phyloP scores from a whole-genome alignment of 495 filamentous ascomycete genomes.

The Neurospora africana region DNA sequence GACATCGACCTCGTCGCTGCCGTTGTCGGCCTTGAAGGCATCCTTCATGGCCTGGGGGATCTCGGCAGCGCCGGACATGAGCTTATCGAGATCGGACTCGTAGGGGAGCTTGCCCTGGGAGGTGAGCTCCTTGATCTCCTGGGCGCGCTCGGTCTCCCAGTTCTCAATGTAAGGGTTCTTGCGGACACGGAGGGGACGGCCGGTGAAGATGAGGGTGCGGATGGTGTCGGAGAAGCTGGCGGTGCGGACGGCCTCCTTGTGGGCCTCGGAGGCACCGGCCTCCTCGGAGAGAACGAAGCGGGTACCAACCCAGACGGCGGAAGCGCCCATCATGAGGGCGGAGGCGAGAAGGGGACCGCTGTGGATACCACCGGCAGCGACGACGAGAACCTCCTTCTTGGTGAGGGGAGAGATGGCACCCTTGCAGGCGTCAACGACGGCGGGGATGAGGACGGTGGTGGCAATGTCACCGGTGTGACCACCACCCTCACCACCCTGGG shows the following conservation, averaged over 20 bases:
- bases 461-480: conserved; percentile 73
- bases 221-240: conserved; percentile 89
- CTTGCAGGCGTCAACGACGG: conserved; percentile 73
- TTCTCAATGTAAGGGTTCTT: conserved; percentile 87
- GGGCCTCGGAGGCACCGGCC: conserved; percentile 83
- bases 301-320: conserved; percentile 92
- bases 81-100: conserved; percentile 84
- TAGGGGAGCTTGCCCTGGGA: conserved; percentile 82
- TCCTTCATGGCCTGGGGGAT: conserved; percentile 64
- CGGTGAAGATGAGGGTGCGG: conserved; percentile 96
- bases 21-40: conserved; percentile 65
- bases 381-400: conserved; percentile 73
- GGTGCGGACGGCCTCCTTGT: conserved; percentile 94
- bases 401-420: conserved; percentile 79
- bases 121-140: conserved; percentile 87
- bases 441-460: conserved; percentile 63
- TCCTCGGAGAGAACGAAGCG: conserved; percentile 90
- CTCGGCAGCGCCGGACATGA: conserved; percentile 40
- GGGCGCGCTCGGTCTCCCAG: conserved; percentile 85
- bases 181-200: conserved; percentile 84
- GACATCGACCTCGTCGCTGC: conserved; percentile 38
- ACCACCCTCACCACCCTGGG: conserved; percentile 74
- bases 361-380: conserved; percentile 90
- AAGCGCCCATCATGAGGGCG: conserved; percentile 83
- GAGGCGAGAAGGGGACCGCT: conserved; percentile 88